Evolutionary conservation across 768 basidiomycete species (phyloP).

Genomic region (Suillus plorans): DNA sequence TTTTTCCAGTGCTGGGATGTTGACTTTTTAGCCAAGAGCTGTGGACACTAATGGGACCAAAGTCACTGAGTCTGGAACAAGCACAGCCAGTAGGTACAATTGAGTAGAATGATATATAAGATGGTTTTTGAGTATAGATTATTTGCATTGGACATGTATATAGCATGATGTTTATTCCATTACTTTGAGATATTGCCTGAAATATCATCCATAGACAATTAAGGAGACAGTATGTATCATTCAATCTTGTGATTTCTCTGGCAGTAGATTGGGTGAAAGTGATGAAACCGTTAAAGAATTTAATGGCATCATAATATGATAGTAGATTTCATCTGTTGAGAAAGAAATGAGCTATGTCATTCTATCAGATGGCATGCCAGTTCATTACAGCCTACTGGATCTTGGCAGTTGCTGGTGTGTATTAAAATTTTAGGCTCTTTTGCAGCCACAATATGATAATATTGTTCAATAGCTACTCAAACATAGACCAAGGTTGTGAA

Average conservation of each 20-base stretch:
- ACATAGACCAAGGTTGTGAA: not conserved
- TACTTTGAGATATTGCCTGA: slow-evolving; percentile 35
- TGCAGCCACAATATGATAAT: slow-evolving; percentile 8
- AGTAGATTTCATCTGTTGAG: slow-evolving; percentile 19
- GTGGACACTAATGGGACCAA: slow-evolving; percentile 59
- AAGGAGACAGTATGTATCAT: not conserved
- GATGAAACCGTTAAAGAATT: too few species aligned
- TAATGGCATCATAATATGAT: slow-evolving; percentile 14
- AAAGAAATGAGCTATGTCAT: slow-evolving; percentile 20
- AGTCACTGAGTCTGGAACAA: slow-evolving; percentile 68
- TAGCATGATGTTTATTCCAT: too few species aligned
- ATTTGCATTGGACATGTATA: too few species aligned
- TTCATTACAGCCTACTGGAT: slow-evolving; percentile 12
- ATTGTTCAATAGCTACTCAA: slow-evolving; percentile 1
- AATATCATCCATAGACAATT: slow-evolving; percentile 35
- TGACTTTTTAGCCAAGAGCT: slow-evolving; percentile 51
- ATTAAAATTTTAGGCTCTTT: slow-evolving; percentile 4
- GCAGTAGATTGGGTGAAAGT: too few species aligned
- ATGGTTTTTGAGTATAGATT: too few species aligned
- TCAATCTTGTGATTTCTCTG: too few species aligned
- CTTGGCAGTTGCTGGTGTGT: slow-evolving; percentile 7
- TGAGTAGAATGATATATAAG: too few species aligned
- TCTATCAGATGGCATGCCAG: slow-evolving; percentile 24
- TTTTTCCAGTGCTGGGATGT: slow-evolving; percentile 48
- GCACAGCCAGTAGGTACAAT: too few species aligned